Base-by-base conservation (phyloP, 2,329 filamentous ascomycete genomes). In the Aspergillus aculeatinus region DNA sequence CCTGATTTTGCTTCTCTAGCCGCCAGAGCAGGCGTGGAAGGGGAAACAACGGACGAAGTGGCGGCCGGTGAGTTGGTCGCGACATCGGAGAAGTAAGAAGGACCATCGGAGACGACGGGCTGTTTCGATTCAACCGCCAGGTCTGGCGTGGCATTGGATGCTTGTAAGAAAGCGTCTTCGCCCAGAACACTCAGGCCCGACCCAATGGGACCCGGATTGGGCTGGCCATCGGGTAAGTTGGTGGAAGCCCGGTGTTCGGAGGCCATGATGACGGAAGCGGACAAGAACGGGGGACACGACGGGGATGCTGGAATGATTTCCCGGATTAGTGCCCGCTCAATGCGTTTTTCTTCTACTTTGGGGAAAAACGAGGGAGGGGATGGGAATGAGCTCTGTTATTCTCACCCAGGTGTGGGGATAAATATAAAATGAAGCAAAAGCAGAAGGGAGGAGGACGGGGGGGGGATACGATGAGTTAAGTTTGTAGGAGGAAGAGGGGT, bases 1-100 rank as follows among this genome's bases (percentile, higher is more conserved):
- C 78, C 79, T 3, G 79, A 78, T 48, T 73, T 75, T 42, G 78
- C 79, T 59, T 79, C 80, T 51, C 75, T 78, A 14, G 76, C 77
- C 25, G 74, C 75, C 55, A 82, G 75, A 4, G 76, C 71, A 3
- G 77, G 75, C 25, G 76, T 79, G 63, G 63, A 65, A 14, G 70
- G 66, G 47, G 67, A 64, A 29, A 57, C 21, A 21, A 53, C 33
- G 7, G 68, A 60, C 5, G 64, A 62, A 55, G 59, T 57, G 49
- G 65, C 61, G 56, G 63, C 23, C 53, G 60, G 27, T 50, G 67
- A 58, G 51, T 64, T 59, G 58, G 69, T 70, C 16, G 68, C 68
- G n/a, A 67, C 55, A 21, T 62, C 60, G 50, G 65, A 63, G 63
- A 72, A 74, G 63, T 73, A 74, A 31, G 71, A 74, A 23, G 68